Conservation (phyloP, 768 basidiomycete genomes). For the Suillus clintonianus region DNA sequence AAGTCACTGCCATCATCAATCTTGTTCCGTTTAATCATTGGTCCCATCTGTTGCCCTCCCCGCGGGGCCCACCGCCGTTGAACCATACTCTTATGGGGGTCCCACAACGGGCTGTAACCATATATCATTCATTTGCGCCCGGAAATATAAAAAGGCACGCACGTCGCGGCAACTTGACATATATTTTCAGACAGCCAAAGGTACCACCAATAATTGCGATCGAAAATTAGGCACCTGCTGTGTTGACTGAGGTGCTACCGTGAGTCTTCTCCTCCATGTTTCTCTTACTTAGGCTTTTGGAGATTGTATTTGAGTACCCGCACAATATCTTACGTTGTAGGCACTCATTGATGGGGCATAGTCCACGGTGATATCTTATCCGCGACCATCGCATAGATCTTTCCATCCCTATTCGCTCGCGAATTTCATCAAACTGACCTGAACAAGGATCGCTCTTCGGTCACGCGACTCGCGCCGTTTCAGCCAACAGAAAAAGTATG, state of each 20-base stretch:
- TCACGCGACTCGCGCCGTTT: no score
- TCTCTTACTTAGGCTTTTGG: neutral
- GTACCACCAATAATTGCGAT: neutral
- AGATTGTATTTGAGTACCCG: neutral
- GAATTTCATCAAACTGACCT: neutral
- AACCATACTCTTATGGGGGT: neutral
- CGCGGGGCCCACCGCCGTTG: neutral
- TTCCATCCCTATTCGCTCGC: neutral
- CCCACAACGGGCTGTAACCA: neutral
- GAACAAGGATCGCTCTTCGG: neutral
- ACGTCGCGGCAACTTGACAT: neutral
- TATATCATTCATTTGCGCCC: slow-evolving; percentile 2
- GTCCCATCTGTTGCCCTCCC: neutral
- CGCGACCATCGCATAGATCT: neutral
- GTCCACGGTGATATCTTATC: neutral
- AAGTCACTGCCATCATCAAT: neutral
- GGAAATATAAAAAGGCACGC: neutral
- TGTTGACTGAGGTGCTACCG: neutral
- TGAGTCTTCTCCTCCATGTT: neutral
- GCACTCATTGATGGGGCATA: neutral
- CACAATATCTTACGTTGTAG: neutral
- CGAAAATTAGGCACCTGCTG: neutral
- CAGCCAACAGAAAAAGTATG: neutral
- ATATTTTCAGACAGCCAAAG: neutral
- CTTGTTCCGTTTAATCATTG: neutral